A percentile compares a stretch with the other conserved stretches of the same genome.
Conservation (phyloP, 352 stramenopile species). For the Phytophthora pini region DNA sequence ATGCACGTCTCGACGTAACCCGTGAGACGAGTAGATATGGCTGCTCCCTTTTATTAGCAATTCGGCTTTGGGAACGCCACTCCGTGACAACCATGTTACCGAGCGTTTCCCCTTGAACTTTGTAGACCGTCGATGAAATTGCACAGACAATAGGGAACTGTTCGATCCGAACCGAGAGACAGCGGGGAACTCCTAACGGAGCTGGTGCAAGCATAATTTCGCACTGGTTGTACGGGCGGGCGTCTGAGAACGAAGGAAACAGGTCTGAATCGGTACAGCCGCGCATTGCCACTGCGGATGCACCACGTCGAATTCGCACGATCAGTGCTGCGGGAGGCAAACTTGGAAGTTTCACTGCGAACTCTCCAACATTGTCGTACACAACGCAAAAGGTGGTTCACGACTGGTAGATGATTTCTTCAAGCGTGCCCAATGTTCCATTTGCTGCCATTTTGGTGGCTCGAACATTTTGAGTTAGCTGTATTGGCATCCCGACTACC, state of each 20-base stretch:
- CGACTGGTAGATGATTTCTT: slow-evolving; percentile 1
- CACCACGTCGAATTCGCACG: background rate
- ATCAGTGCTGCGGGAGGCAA: background rate
- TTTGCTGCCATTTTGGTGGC: slow-evolving; percentile 4
- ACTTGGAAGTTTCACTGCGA: slow-evolving; percentile 3
- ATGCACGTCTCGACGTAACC: slow-evolving; percentile 1
- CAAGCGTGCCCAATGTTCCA: slow-evolving; percentile 3
- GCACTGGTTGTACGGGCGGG: background rate
- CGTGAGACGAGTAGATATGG: slow-evolving; percentile 8
- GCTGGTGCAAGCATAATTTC: background rate
- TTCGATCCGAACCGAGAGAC: slow-evolving; percentile 1
- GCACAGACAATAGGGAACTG: slow-evolving; percentile 14
- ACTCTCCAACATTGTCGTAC: background rate
- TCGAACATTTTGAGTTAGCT: background rate
- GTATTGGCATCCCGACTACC: background rate
- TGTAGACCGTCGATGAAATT: background rate
- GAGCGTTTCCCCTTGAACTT: slow-evolving; percentile 9
- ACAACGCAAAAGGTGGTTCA: background rate
- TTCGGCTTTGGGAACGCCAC: slow-evolving; percentile 1
- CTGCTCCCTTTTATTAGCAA: slow-evolving; percentile 6
- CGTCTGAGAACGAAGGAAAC: slow-evolving; percentile 1
- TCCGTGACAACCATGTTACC: slow-evolving; percentile 8
- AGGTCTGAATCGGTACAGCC: background rate
- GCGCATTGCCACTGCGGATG: background rate
- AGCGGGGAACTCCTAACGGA: background rate